A percentile compares a stretch with the other conserved stretches of the same genome.
Conservation (phyloP, 257 asterid species). For the Solanum neorickii region DNA sequence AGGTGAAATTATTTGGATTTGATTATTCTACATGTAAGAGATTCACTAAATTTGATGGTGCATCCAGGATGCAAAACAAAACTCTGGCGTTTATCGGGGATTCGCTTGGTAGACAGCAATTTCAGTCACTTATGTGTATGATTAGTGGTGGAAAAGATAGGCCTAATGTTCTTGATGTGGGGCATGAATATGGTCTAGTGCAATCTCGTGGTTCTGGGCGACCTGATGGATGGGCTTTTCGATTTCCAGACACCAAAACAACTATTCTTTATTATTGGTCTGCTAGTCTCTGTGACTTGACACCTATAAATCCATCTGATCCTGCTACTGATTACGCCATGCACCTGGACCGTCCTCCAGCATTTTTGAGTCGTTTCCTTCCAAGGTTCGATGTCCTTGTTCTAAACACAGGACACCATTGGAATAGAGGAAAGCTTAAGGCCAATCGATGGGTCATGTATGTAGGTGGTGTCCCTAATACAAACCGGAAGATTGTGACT, state of each 20-base stretch:
- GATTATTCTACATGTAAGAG: neutral
- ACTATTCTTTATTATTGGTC: slow-evolving; percentile 95
- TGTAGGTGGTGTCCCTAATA: slow-evolving; percentile 61
- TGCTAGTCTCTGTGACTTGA: slow-evolving; percentile 74
- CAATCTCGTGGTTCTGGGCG: slow-evolving; percentile 69
- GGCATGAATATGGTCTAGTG: slow-evolving; percentile 67
- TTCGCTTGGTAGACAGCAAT: slow-evolving; percentile 91
- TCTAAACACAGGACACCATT: slow-evolving; percentile 89
- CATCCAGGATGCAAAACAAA: slow-evolving; percentile 68
- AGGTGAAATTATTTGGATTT: neutral
- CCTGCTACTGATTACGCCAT: slow-evolving; percentile 54
- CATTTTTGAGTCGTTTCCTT: slow-evolving; percentile 47
- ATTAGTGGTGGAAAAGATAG: slow-evolving; percentile 68
- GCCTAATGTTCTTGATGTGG: slow-evolving; percentile 64
- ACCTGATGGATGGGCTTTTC: slow-evolving; percentile 96
- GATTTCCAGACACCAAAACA: slow-evolving; percentile 64
- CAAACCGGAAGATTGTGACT: slow-evolving; percentile 35
- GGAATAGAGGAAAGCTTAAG: slow-evolving; percentile 80
- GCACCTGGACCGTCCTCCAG: slow-evolving; percentile 92
- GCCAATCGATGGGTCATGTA: slow-evolving; percentile 85
- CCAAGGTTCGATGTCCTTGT: slow-evolving; percentile 54
- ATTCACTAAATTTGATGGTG: neutral
- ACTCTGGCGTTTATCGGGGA: slow-evolving; percentile 89
- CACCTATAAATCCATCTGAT: slow-evolving; percentile 42
- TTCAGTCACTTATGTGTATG: slow-evolving; percentile 96